These are phyloP conservation scores for Russula sp. DNA, from an alignment of 768 basidiomycete genomes.

Conservation along the genomic window DNA sequence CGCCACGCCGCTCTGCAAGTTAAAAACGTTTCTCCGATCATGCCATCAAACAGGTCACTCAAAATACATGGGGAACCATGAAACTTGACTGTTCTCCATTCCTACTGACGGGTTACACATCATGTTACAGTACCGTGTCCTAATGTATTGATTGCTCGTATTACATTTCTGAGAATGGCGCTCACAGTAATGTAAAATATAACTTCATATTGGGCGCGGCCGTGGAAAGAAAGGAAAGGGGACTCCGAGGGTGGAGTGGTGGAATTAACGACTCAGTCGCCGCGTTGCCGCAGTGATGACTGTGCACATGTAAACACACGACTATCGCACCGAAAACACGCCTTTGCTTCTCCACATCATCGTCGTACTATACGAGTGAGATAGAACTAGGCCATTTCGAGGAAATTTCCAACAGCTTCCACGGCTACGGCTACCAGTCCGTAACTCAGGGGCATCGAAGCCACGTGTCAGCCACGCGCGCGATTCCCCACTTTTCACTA, in stretches of 20 bases:
- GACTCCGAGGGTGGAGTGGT: neutral
- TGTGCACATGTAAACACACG: neutral
- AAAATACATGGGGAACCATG: slow-evolving; percentile 2
- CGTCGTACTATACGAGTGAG: neutral
- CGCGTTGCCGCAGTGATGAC: slow-evolving; percentile 7
- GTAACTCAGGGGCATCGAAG: neutral
- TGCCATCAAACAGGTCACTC: neutral
- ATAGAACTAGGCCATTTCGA: slow-evolving; percentile 5
- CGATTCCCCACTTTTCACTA: neutral
- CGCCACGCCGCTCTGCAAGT: neutral
- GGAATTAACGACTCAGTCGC: slow-evolving; percentile 12
- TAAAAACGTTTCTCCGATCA: slow-evolving; percentile 1
- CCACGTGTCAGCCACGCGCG: slow-evolving; percentile 19
- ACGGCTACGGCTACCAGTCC: too few relatives aligned
- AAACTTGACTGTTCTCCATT: slow-evolving; percentile 3
- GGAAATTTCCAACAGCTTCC: slow-evolving; percentile 11
- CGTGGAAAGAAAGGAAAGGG: neutral
- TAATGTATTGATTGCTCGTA: neutral
- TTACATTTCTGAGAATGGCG: neutral
- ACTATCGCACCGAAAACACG: slow-evolving; percentile 1
- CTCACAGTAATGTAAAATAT: neutral
- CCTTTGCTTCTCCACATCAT: neutral
- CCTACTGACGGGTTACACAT: neutral
- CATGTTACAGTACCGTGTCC: neutral
- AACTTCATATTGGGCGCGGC: neutral